Evolutionary conservation across 441 rosid species (phyloP).

Genomic region (Erodium chrysanthum): DNA sequence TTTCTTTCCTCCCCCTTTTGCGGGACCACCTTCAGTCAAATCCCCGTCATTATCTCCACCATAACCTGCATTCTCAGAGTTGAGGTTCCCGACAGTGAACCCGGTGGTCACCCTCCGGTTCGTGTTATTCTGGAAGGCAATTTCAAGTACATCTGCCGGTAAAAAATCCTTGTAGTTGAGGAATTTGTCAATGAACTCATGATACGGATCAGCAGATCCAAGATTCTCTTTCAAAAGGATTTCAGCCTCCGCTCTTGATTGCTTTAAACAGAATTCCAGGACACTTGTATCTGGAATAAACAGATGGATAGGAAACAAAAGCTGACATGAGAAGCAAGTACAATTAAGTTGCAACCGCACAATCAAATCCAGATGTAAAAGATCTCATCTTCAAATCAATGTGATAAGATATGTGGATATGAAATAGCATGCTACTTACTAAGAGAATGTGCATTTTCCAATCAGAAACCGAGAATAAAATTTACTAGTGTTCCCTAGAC

Average conservation of each 20-base stretch:
- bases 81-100: conserved; percentile 30
- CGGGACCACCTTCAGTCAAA: conserved; percentile 22
- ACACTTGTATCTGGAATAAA: conserved; percentile 64
- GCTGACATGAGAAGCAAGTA: conserved; percentile 10
- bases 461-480: background rate
- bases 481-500: background rate
- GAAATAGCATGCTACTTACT: background rate
- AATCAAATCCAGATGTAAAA: background rate
- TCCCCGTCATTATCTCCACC: conserved; percentile 23
- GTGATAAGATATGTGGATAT: no score
- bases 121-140: conserved; percentile 52
- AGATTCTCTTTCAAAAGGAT: conserved; percentile 67
- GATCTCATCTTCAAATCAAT: no score
- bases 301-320: background rate
- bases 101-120: conserved; percentile 32
- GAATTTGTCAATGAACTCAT: conserved; percentile 82
- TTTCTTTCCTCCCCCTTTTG: conserved; percentile 71
- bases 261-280: conserved; percentile 87
- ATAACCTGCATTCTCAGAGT: conserved; percentile 28
- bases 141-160: conserved; percentile 63
- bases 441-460: background rate
- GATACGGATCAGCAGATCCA: conserved; percentile 65
- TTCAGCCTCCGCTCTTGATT: conserved; percentile 89
- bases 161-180: conserved; percentile 71
- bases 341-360: background rate